A percentile compares a stretch with the other conserved stretches of the same genome.
phyloP scores from a whole-genome alignment of 257 asterid species.

The Solanum paucissectum region DNA sequence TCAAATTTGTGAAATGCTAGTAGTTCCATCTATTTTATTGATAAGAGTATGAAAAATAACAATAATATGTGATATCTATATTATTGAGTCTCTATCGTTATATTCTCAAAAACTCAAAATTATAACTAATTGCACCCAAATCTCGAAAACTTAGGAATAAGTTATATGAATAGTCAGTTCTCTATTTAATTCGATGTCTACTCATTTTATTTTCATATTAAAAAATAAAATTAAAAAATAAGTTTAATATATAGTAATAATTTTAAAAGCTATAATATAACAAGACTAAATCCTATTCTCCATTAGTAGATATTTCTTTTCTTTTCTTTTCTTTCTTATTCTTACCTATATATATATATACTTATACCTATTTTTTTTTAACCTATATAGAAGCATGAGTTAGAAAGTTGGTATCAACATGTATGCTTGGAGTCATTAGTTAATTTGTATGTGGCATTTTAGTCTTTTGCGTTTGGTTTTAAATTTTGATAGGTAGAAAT shows the following conservation, averaged over 20 bases:
- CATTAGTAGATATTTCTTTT: not conserved
- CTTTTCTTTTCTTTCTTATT: no score
- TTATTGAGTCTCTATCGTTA: not conserved
- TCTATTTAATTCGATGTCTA: not conserved
- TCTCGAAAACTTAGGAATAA: not conserved
- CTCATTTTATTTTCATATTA: not conserved
- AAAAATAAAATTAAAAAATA: not conserved
- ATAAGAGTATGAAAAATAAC: not conserved
- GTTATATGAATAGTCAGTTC: not conserved
- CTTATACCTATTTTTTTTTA: no score
- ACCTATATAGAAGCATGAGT: no score
- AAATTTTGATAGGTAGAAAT: no score
- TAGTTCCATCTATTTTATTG: not conserved
- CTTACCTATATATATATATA: no score
- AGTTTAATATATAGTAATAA: not conserved
- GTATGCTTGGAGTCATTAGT: no score
- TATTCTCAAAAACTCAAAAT: not conserved
- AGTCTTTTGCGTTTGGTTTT: no score
- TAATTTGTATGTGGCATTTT: no score
- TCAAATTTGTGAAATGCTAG: not conserved
- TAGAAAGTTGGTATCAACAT: no score
- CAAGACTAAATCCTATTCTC: not conserved
- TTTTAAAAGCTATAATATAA: not conserved
- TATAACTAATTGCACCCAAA: not conserved
- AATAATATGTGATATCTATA: not conserved